Base-by-base conservation (phyloP, 2,329 filamentous ascomycete species). In the Aspergillus sojae region DNA sequence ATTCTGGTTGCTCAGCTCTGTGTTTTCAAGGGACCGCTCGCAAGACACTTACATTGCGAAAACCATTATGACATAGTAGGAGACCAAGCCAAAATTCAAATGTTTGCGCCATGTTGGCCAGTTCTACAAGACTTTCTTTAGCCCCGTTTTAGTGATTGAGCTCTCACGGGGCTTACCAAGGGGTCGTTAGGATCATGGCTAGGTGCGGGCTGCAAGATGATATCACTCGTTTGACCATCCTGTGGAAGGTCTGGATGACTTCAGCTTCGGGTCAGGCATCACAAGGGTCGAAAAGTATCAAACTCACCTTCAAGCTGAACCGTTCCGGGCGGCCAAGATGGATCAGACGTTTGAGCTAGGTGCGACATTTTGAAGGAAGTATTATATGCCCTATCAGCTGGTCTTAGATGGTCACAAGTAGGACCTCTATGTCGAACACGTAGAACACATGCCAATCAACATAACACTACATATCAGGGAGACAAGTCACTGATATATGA, bases 231-330 rank as follows among this genome's bases (percentile, higher is more conserved):
- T 30, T n/a, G 23, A 26, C 9, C 46, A n/a, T 50, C 12, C 7
- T 50, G 46, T 50, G 26, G 23, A 50, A 50, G 2, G 2, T 26
- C 23, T 50, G 26, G 10, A 2, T 1, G 10, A 6, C 7, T n/a
- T 50, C 11, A 50, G 16, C 16, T 4, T 10, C 3, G 14, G 12
- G 1, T 48, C 12, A 14, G 5, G 7, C 5, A 14, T 28, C 2
- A 9, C 11, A 9, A 30, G 1, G 4, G 1, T 19, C 2, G 0
- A 11, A 4, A 19, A 6, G 14, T 10, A n/a, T 19, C 12, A 10
- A 2, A 12, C 16, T 30, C 16, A 30, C 46, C 46, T 50, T 50
- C 46, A 5, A 50, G 26, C 46, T 50, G 46, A 50, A 50, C 46
- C 5, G 46, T 50, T n/a, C 46, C 46, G 19, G 46, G 46, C 3